Evolutionary conservation across 371 early-diverging fungal genomes (phyloP).

Genomic region (Mucor indicus): DNA sequence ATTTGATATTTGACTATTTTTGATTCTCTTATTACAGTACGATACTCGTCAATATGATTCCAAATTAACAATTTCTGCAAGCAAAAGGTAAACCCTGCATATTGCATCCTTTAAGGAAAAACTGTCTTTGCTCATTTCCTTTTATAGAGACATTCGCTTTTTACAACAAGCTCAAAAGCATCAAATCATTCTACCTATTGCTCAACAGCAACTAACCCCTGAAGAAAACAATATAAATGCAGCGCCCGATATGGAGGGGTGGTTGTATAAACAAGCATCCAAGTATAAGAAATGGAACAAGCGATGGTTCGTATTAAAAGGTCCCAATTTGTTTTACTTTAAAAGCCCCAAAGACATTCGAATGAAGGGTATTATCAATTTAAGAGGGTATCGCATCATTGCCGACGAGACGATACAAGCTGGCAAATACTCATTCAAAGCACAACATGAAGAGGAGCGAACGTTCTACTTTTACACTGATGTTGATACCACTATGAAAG

Average conservation of each 20-base stretch:
- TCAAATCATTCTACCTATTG: too few relatives aligned
- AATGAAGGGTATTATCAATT: slow-evolving; percentile 53
- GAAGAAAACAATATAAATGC: slow-evolving; percentile 17
- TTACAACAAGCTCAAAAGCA: too few relatives aligned
- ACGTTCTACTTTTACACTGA: slow-evolving; percentile 63
- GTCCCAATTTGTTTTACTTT: slow-evolving; percentile 59
- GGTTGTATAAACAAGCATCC: slow-evolving; percentile 65
- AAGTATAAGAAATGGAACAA: slow-evolving; percentile 68
- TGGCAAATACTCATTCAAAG: slow-evolving; percentile 66
- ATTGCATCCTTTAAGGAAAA: too few relatives aligned
- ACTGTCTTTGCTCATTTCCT: too few relatives aligned
- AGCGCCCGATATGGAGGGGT: slow-evolving; percentile 62
- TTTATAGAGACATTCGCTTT: too few relatives aligned
- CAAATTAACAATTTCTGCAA: too few relatives aligned
- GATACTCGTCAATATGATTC: too few relatives aligned
- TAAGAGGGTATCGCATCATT: slow-evolving; percentile 51
- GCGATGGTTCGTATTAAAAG: slow-evolving; percentile 70
- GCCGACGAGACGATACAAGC: slow-evolving; percentile 56
- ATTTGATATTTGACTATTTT: too few relatives aligned
- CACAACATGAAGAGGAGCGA: slow-evolving; percentile 56
- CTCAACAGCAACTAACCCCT: too few relatives aligned
- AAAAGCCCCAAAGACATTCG: slow-evolving; percentile 59
- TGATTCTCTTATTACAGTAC: too few relatives aligned
- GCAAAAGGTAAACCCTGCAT: too few relatives aligned
- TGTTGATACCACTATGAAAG: slow-evolving; percentile 40